Percentiles rank a stretch among this genome's conserved stretches.
Evolutionary conservation across 1,284 basidiomycete genomes (phyloP).

Genomic region (Ustilago vetiveriae): DNA sequence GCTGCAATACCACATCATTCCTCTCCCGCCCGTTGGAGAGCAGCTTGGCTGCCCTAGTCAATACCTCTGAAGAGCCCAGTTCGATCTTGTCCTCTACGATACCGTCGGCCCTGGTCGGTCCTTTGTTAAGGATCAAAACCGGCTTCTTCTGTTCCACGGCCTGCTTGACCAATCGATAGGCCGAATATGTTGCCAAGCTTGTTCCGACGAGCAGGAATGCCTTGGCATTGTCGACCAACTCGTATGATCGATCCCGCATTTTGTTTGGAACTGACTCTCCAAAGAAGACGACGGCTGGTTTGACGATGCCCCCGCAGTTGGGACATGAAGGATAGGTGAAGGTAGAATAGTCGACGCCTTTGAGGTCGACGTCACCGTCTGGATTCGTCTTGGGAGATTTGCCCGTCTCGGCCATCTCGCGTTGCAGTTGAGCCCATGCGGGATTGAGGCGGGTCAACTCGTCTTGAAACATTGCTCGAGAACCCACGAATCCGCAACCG

Average conservation of each 20-base stretch:
- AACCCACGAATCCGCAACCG: slow-evolving; percentile 57
- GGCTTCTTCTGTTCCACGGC: slow-evolving; percentile 50
- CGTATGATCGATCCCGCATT: slow-evolving; percentile 46
- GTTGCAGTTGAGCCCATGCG: slow-evolving; percentile 57
- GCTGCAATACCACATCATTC: slow-evolving; percentile 45
- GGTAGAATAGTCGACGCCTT: slow-evolving; percentile 61
- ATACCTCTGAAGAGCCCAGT: slow-evolving; percentile 57
- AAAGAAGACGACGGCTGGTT: slow-evolving; percentile 66
- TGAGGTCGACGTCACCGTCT: slow-evolving; percentile 65
- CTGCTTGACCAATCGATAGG: slow-evolving; percentile 62
- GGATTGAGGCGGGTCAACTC: slow-evolving; percentile 60
- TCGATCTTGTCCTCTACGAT: slow-evolving; percentile 57
- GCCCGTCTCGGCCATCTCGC: slow-evolving; percentile 47
- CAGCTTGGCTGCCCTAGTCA: slow-evolving; percentile 32
- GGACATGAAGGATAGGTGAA: slow-evolving; percentile 64
- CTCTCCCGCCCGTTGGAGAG: slow-evolving; percentile 33
- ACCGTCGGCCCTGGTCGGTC: slow-evolving; percentile 61
- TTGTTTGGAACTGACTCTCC: slow-evolving; percentile 62
- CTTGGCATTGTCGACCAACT: slow-evolving; percentile 45
- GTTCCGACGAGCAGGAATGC: slow-evolving; percentile 61
- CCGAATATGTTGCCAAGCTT: slow-evolving; percentile 65
- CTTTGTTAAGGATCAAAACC: slow-evolving; percentile 62
- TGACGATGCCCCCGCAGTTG: slow-evolving; percentile 64
- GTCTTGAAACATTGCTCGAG: slow-evolving; percentile 60
- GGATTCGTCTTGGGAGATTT: slow-evolving; percentile 64